Base-by-base conservation (phyloP, 345 rosid species). In the Clausena lansium region DNA sequence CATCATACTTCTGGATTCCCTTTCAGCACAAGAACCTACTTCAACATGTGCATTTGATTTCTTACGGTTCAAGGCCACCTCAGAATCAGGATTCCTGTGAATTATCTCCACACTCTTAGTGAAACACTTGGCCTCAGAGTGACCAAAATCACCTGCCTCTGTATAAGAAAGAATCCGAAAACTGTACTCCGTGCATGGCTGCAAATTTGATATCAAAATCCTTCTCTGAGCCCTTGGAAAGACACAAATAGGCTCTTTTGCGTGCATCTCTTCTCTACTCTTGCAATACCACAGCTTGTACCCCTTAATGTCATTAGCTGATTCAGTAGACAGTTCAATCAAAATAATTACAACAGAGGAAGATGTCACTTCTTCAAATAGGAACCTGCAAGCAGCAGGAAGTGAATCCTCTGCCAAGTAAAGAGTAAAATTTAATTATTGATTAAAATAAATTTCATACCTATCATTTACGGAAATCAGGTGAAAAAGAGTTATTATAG, bases 221-320 rank as follows among this genome's bases (percentile, higher is more conserved):
- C 97, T 89, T 79, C 91, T 91, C 84, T 91, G 86, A 14, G 87
- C 75, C 86, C 90, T 89, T 65, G 93, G 90, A 71, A 92, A 89
- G 71, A 84, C 84, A 78, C 88, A 77, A 63, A 82, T 70, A 5
- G 95, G 87, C 27, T 92, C 98, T 75, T 87, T 86, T 58, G 86
- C 66, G 33, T 77, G 87, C 1, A 78, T 73, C 74, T 92, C 97
- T 78, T 92, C 96, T 83, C 88, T 78, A 68, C 88, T 93, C 89
- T 88, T 89, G 67, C 86, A 85, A 82, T 83, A 94, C 98, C 99
- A 97, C 78, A 97, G 91, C 86, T 93, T 97, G 80, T 94, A 94
- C 66, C 99, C 98, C 78, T 85, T 87, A 27, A 97, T 86, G 74
- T 85, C 87, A 52, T 77, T 71, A 38, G 89, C 86, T 64, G 80